Conservation (phyloP, 805 yeast genomes). For the Candida lessepsii region DNA sequence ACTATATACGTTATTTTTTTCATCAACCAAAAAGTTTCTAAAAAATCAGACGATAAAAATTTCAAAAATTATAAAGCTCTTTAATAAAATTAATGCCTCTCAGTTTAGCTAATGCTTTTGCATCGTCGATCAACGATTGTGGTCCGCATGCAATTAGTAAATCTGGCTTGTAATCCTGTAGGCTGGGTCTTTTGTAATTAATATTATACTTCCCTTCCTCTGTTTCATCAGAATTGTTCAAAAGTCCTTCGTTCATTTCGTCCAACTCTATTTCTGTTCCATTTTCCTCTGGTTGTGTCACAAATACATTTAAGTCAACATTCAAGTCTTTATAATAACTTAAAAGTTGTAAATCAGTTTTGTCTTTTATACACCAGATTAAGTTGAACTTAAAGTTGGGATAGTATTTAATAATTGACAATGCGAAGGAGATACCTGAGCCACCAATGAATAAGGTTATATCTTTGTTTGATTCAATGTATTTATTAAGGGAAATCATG, state of each 20-base stretch:
- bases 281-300: conserved; percentile 1
- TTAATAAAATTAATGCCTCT: conserved; percentile 24
- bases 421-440: conserved; percentile 15
- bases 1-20: too few relatives aligned
- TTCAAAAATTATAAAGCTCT: conserved; percentile 10
- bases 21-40: too few relatives aligned
- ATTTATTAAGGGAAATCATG: not conserved
- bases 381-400: conserved; percentile 9
- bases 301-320: conserved; percentile 5
- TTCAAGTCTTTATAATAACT: conserved; percentile 5
- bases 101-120: conserved; percentile 34
- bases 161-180: conserved; percentile 9
- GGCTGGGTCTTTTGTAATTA: conserved; percentile 11
- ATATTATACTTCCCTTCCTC: not conserved
- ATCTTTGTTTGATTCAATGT: conserved; percentile 1
- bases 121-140: conserved; percentile 38
- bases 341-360: conserved; percentile 10
- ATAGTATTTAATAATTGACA: conserved; percentile 12
- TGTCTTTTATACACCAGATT: conserved; percentile 13
- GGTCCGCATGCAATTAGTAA: conserved; percentile 62
- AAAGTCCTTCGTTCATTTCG: not conserved
- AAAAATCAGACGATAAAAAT: too few relatives aligned
- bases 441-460: conserved; percentile 13
- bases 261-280: conserved; percentile 2
- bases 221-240: not conserved